phyloP scores from a whole-genome alignment of 2,329 filamentous ascomycete genomes.

The Exophiala phaeomuriformis region DNA sequence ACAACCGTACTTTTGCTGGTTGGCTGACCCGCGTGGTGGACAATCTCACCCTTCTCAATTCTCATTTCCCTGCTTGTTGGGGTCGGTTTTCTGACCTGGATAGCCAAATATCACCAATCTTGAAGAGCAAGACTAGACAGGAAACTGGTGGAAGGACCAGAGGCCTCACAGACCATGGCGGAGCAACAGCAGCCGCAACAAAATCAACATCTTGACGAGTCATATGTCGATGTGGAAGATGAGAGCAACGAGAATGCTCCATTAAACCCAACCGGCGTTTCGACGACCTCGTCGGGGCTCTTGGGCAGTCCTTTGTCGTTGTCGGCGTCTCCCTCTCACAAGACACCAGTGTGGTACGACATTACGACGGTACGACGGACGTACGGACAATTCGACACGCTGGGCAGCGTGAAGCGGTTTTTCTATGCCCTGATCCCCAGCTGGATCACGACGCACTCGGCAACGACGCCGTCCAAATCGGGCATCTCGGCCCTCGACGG shows the following conservation, averaged over 20 bases:
- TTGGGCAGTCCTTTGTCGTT: not conserved
- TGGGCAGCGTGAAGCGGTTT: constrained; percentile 3
- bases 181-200: not conserved
- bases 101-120: too few species aligned
- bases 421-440: constrained; percentile 6
- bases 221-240: not conserved
- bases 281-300: not conserved
- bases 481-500: constrained; percentile 32
- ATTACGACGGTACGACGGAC: not conserved
- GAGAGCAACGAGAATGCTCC: not conserved
- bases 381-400: not conserved
- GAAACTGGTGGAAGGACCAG: not conserved
- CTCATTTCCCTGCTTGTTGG: not conserved
- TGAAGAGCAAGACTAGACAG: not conserved
- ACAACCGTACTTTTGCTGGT: not conserved
- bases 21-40: not conserved
- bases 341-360: not conserved
- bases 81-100: too few species aligned
- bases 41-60: not conserved
- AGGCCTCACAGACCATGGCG: not conserved
- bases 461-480: constrained; percentile 5
- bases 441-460: constrained; percentile 5
- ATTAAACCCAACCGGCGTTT: not conserved
- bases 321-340: not conserved
- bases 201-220: not conserved